Base-by-base conservation (phyloP, 225 moss, liverwort and hornwort genomes). In the Bryoerythrophyllum caledonicum region DNA sequence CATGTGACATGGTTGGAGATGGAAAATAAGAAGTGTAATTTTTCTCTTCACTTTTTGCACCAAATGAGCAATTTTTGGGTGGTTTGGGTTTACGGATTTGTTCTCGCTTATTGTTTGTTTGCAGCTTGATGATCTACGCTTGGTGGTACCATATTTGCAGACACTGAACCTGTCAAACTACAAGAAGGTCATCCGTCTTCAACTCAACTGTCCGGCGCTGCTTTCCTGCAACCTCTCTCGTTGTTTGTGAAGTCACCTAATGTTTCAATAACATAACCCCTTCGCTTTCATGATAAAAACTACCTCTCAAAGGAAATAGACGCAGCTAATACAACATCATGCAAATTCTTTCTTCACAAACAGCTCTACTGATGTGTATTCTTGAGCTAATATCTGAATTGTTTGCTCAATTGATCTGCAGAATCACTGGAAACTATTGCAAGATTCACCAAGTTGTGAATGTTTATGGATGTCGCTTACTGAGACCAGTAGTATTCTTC, bases 91-190 rank as follows among this genome's bases (percentile, higher is more conserved):
- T n/a, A n/a, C n/a, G n/a, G n/a, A n/a, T n/a, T n/a, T n/a, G n/a
- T n/a, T n/a, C n/a, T n/a, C n/a, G n/a, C n/a, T 58, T 19, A 12
- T 43, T 65, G 7, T 17, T 71, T 78, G 62, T 46, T 78, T 75
- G 72, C 82, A 90, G 89, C 78, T 90, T 49, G 90, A 94, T 56
- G 96, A 96, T 82, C 83, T 96, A 65, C 75, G 90, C 76, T 68
- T 96, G 77, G 91, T 94, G 79, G 86, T 90, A 52, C 82, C 92
- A 44, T 82, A 87, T 54, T 76, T 96, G 83, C 88, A 86, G 78
- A 82, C 84, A 58, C 74, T 96, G 74, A 96, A 96, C 78, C 53
- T 96, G 19, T 87, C 92, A 40, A 94, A 92, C 65, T 96, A 94
- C 91, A 96, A 94, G 85, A 96, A 89, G 74, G 78, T 96, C 56